Percentiles rank a stretch among this genome's conserved stretches.
These are phyloP conservation scores for Penicillium janthinellum DNA, from an alignment of 2,329 filamentous ascomycete species.

Conservation along the genomic window DNA sequence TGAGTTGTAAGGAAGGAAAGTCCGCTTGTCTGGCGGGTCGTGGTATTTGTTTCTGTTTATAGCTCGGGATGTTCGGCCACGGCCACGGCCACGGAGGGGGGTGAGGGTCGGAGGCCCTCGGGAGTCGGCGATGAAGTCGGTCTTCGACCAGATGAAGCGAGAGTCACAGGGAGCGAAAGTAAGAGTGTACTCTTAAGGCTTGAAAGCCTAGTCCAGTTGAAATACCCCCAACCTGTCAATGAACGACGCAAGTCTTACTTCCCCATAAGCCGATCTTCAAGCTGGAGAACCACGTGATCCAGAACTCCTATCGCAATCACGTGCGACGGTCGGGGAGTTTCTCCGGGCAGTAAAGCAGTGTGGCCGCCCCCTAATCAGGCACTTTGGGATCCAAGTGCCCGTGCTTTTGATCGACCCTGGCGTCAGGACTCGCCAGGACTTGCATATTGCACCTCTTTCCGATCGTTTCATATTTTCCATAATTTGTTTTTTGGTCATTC, in stretches of 20 bases:
- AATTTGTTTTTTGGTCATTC: conserved; percentile 3
- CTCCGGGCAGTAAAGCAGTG: conserved; percentile 9
- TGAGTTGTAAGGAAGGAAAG: too few relatives aligned
- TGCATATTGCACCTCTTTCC: conserved; percentile 26
- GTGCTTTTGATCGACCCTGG: conserved; percentile 32
- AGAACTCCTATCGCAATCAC: conserved; percentile 11
- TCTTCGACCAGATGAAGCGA: neutral
- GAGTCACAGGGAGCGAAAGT: neutral
- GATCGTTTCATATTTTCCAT: conserved; percentile 14
- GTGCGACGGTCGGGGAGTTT: conserved; percentile 23
- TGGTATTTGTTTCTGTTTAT: conserved; percentile 5
- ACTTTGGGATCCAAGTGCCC: conserved; percentile 18
- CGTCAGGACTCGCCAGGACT: conserved; percentile 24
- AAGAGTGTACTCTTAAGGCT: neutral
- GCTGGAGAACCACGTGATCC: conserved; percentile 6
- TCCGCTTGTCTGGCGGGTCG: neutral
- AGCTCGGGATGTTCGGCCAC: conserved; percentile 1
- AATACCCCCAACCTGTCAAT: neutral
- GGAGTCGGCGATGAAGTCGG: conserved; percentile 2
- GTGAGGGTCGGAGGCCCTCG: conserved; percentile 2
- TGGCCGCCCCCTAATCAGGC: conserved; percentile 26
- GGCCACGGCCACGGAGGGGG: neutral
- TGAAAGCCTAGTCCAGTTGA: neutral
- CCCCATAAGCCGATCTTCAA: conserved; percentile 1
- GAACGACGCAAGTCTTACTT: neutral